Evolutionary conservation across 2,329 filamentous ascomycete genomes (phyloP).

Genomic region (Biscogniauxia sp.): DNA sequence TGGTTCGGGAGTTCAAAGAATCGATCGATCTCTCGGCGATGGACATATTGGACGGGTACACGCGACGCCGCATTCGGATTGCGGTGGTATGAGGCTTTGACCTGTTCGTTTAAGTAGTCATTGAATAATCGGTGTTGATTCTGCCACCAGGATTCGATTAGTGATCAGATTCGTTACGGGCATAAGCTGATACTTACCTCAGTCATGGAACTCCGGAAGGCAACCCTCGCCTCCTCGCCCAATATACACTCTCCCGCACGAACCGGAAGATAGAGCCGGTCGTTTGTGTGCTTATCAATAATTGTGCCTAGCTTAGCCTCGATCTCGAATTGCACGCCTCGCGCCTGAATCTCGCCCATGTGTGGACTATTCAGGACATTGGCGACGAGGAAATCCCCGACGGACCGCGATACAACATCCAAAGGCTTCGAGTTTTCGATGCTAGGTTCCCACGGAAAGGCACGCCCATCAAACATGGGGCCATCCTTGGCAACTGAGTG

Average conservation of each 20-base stretch:
- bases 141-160: conserved; percentile 40
- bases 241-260: conserved; percentile 67
- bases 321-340: conserved; percentile 79
- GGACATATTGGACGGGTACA: conserved; percentile 72
- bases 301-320: conserved; percentile 90
- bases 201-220: conserved; percentile 88
- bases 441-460: conserved; percentile 58
- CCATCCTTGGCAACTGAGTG: conserved; percentile 17
- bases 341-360: conserved; percentile 59
- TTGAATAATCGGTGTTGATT: conserved; percentile 81
- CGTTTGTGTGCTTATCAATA: conserved; percentile 68
- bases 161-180: not conserved
- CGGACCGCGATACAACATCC: conserved; percentile 69
- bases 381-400: conserved; percentile 80
- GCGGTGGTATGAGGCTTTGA: conserved; percentile 56
- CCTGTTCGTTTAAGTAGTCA: conserved; percentile 72
- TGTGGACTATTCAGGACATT: conserved; percentile 68
- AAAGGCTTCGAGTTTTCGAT: conserved; percentile 69
- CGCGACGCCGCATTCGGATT: conserved; percentile 48
- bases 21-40: conserved; percentile 77
- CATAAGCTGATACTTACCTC: conserved; percentile 56
- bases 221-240: conserved; percentile 56
- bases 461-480: conserved; percentile 25
- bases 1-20: conserved; percentile 73
- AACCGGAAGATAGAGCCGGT: conserved; percentile 66